Conservation (phyloP, 805 yeast species). For the Metschnikowia orientalis region DNA sequence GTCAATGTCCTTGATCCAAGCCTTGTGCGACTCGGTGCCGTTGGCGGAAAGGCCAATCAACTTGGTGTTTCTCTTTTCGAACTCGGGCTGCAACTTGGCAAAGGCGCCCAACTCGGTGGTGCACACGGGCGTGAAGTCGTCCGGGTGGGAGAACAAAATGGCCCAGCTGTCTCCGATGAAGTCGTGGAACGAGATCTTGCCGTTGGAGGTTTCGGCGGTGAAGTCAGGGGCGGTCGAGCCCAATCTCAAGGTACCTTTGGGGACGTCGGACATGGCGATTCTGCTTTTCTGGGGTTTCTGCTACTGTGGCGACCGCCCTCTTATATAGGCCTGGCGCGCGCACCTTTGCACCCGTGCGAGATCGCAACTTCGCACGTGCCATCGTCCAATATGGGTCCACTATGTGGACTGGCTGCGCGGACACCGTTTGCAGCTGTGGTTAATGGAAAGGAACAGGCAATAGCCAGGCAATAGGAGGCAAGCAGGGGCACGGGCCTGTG, state of each 20-base stretch:
- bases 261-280: conserved; percentile 12
- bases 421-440: no score
- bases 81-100: conserved; percentile 84
- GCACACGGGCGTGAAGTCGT: conserved; percentile 95
- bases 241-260: conserved; percentile 48
- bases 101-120: conserved; percentile 95
- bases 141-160: conserved; percentile 89
- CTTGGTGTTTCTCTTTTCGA: conserved; percentile 78
- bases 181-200: conserved; percentile 82
- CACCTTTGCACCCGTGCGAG: neutral
- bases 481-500: no score
- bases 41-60: conserved; percentile 89
- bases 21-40: conserved; percentile 69
- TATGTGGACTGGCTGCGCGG: no score
- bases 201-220: conserved; percentile 75
- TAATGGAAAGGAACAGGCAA: no score
- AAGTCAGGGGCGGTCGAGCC: conserved; percentile 88
- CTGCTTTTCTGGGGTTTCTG: no score
- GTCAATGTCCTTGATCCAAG: conserved; percentile 90
- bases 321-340: conserved; percentile 1
- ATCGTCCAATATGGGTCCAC: conserved; percentile 8
- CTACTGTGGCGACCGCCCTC: conserved; percentile 1
- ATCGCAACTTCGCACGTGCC: conserved; percentile 24
- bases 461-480: no score
- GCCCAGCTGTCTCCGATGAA: conserved; percentile 85